Percentiles rank a stretch among this genome's conserved stretches.
These are phyloP conservation scores for Globisporangium radiosum DNA, from an alignment of 352 stramenopile species.

Conservation along the genomic window DNA sequence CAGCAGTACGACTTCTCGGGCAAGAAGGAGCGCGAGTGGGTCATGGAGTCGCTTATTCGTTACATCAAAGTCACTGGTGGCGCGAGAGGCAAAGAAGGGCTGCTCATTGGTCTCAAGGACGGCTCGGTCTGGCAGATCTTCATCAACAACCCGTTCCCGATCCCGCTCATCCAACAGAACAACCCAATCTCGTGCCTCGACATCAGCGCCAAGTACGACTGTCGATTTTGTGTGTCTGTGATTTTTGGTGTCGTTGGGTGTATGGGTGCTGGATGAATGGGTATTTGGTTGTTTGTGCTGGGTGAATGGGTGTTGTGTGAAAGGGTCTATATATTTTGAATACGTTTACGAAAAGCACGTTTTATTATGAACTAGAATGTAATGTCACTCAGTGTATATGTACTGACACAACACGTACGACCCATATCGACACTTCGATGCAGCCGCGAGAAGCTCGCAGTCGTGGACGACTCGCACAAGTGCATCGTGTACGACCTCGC, in stretches of 20 bases:
- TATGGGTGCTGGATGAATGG: too few relatives aligned
- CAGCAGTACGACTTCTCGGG: constrained; percentile 90
- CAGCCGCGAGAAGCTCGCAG: constrained; percentile 78
- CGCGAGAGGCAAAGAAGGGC: constrained; percentile 79
- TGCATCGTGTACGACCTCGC: constrained; percentile 89
- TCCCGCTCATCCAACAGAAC: constrained; percentile 86
- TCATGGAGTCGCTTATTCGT: constrained; percentile 84
- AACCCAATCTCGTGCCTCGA: constrained; percentile 86
- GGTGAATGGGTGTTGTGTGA: neutral
- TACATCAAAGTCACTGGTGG: constrained; percentile 92
- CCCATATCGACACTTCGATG: too few relatives aligned
- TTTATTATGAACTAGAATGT: too few relatives aligned
- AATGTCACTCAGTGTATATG: too few relatives aligned
- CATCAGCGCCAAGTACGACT: constrained; percentile 73
- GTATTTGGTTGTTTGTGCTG: constrained; percentile 1
- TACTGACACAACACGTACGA: too few relatives aligned
- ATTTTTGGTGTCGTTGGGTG: too few relatives aligned
- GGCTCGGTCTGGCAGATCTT: constrained; percentile 91
- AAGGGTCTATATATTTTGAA: neutral
- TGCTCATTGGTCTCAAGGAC: constrained; percentile 91
- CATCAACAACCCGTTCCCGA: constrained; percentile 93
- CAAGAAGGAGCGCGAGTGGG: constrained; percentile 81
- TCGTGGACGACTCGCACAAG: constrained; percentile 88
- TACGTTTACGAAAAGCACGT: constrained; percentile 14
- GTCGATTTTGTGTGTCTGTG: too few relatives aligned